Conservation (phyloP, 345 rosid species). For the Eucalyptus victrix region DNA sequence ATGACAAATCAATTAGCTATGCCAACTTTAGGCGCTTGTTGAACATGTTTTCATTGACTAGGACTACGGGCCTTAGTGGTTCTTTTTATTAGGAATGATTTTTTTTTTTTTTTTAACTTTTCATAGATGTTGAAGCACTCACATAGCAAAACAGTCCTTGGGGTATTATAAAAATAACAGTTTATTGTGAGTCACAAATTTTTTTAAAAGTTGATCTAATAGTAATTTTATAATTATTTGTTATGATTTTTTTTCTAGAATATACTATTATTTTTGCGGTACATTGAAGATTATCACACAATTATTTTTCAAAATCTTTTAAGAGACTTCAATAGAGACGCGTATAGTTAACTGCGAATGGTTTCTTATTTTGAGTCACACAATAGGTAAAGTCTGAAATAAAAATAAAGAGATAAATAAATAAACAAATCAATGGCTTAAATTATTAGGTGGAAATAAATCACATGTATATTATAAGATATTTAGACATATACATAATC, state of each 20-base stretch:
- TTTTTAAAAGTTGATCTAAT: rapidly evolving
- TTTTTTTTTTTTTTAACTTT: no score
- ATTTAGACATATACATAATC: background rate
- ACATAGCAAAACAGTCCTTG: background rate
- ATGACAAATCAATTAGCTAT: background rate
- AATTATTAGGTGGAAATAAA: background rate
- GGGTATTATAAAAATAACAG: no score
- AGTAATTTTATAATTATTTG: no score
- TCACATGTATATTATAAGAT: background rate
- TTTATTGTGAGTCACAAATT: rapidly evolving
- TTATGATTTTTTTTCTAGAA: no score
- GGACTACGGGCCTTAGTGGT: background rate
- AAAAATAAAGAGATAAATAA: background rate
- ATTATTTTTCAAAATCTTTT: no score
- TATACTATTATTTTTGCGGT: no score
- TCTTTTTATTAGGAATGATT: background rate
- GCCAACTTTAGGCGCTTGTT: background rate
- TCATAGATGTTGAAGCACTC: background rate
- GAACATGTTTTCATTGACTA: background rate
- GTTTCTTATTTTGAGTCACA: background rate
- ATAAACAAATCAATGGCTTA: background rate
- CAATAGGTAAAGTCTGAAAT: no score
- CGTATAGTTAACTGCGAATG: background rate
- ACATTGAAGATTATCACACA: no score
- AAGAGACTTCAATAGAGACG: background rate